Evolutionary conservation across 2,329 filamentous ascomycete species (phyloP).

Genomic region (Phyllosticta citribraziliensis): DNA sequence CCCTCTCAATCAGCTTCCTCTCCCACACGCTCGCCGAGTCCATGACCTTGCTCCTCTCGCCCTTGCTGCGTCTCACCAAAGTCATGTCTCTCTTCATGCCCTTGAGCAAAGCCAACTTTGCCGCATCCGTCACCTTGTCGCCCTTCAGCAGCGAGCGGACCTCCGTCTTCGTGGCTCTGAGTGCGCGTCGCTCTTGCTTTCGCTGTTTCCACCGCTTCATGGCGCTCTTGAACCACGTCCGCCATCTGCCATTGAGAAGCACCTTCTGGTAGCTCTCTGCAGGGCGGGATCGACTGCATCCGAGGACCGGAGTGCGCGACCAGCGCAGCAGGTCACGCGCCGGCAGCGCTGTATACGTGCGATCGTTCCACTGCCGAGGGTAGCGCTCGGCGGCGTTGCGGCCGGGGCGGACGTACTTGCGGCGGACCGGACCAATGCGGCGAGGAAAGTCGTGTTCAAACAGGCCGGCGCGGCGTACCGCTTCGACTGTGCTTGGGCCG

Average conservation of each 20-base stretch:
- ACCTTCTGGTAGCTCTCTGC: not conserved
- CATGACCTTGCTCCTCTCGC: not conserved
- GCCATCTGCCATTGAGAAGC: not conserved
- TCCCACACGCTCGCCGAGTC: not conserved
- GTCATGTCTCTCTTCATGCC: not conserved
- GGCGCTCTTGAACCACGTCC: not conserved
- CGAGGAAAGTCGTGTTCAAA: not conserved
- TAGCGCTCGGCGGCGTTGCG: not conserved
- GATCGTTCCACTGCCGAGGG: not conserved
- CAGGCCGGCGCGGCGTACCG: not conserved
- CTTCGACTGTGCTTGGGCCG: not conserved
- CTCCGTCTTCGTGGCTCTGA: not conserved
- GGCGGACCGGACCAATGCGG: not conserved
- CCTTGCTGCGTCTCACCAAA: not conserved
- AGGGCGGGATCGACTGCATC: not conserved
- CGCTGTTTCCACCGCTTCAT: not conserved
- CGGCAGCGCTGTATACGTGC: not conserved
- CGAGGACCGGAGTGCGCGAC: not conserved
- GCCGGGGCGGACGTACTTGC: not conserved
- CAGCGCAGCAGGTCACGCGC: not conserved
- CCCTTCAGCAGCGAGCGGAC: not conserved
- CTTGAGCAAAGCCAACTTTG: not conserved
- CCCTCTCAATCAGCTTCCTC: not conserved
- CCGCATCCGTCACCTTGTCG: not conserved
- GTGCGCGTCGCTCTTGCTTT: not conserved